phyloP scores from a whole-genome alignment of 73 alveolate genomes.

The Symbiodinium natans region DNA sequence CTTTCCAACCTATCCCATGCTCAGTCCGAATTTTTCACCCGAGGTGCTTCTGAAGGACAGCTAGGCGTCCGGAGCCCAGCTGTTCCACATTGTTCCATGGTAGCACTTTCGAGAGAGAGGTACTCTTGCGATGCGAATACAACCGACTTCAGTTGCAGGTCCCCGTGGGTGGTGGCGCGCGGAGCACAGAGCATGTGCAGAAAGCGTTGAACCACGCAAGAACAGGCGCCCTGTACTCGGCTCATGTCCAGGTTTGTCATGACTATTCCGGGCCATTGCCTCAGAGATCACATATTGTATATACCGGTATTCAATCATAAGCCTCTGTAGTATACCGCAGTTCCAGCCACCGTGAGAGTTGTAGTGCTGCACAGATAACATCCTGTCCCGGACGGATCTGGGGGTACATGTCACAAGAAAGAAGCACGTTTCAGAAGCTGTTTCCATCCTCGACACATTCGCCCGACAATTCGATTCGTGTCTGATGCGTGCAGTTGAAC shows the following conservation, averaged over 20 bases:
- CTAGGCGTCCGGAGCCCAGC: neutral
- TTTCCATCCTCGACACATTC: too few species aligned
- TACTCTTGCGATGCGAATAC: too few species aligned
- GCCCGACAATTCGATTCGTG: too few species aligned
- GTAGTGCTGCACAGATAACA: too few species aligned
- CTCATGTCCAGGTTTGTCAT: neutral
- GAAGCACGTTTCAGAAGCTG: too few species aligned
- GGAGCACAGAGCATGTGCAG: neutral
- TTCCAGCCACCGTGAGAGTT: too few species aligned
- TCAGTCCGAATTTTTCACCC: neutral
- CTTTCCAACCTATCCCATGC: neutral
- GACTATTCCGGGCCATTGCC: neutral
- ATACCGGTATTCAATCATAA: too few species aligned
- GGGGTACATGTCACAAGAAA: too few species aligned
- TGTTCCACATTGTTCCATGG: neutral
- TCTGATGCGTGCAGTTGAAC: too few species aligned
- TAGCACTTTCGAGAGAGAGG: too few species aligned
- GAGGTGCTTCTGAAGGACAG: neutral
- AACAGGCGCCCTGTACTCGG: neutral
- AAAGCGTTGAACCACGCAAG: neutral
- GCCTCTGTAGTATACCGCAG: too few species aligned
- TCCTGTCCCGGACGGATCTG: too few species aligned
- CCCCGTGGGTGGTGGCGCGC: conserved; percentile 76
- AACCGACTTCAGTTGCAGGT: neutral
- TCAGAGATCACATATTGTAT: neutral